Conservation (phyloP, 148 eudicot genomes). For the Drosera capensis region DNA sequence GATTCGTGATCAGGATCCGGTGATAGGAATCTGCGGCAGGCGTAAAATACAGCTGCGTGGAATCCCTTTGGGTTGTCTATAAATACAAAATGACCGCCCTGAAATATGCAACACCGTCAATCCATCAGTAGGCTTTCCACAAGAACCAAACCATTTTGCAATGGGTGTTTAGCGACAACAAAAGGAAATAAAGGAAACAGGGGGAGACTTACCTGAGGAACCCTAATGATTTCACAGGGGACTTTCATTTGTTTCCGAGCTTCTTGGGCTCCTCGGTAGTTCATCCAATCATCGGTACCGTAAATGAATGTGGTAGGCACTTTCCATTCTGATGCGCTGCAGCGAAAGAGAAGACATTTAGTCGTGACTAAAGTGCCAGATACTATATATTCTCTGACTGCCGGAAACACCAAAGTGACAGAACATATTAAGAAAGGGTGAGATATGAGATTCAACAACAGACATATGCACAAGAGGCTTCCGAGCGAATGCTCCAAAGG, state of each 20-base stretch:
- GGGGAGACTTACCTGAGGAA: constrained; percentile 71
- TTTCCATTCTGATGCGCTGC: constrained; percentile 94
- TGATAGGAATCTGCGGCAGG: constrained; percentile 62
- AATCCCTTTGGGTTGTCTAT: constrained; percentile 67
- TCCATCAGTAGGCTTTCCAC: not conserved
- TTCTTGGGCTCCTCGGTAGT: constrained; percentile 72
- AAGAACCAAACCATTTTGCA: too few species aligned
- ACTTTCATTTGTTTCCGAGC: constrained; percentile 81
- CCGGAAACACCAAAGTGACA: too few species aligned
- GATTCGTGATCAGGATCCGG: constrained; percentile 28
- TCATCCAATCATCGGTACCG: constrained; percentile 88
- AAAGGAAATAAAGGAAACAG: not conserved
- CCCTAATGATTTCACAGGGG: constrained; percentile 82
- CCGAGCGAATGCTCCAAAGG: constrained; percentile 89
- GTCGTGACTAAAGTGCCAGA: too few species aligned
- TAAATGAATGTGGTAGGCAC: constrained; percentile 92
- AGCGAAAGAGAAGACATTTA: constrained; percentile 6
- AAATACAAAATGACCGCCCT: constrained; percentile 78
- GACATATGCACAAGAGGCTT: constrained; percentile 70
- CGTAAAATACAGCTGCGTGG: constrained; percentile 72
- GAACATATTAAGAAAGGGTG: not conserved
- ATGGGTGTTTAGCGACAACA: too few species aligned
- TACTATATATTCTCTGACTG: too few species aligned
- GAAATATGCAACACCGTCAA: constrained; percentile 14
- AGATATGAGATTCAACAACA: not conserved